A percentile compares a stretch with the other conserved stretches of the same genome.
phyloP scores from a whole-genome alignment of 257 asterid genomes.

The Ballota nigra region DNA sequence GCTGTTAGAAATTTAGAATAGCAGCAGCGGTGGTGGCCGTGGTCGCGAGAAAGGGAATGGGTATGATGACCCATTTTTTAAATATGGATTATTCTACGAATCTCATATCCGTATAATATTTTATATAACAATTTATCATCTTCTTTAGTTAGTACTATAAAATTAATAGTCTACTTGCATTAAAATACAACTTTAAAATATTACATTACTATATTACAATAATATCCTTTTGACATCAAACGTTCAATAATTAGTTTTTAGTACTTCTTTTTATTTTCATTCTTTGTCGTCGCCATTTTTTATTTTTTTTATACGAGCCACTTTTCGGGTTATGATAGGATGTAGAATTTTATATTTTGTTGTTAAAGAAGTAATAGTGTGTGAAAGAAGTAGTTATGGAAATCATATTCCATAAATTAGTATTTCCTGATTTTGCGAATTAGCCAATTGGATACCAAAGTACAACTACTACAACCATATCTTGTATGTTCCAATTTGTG shows the following conservation, averaged over 20 bases:
- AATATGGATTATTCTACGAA: too few species aligned
- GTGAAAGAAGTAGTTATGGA: neutral
- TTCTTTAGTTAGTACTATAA: too few species aligned
- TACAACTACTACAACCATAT: neutral
- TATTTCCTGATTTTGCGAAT: neutral
- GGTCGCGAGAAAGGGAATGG: too few species aligned
- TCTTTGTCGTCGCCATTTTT: neutral
- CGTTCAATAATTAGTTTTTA: neutral
- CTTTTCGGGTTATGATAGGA: neutral
- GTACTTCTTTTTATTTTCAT: too few species aligned
- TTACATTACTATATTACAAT: neutral
- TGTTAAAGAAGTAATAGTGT: neutral
- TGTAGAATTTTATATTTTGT: neutral
- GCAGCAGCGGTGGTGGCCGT: too few species aligned
- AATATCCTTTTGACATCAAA: neutral
- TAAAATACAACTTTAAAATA: neutral
- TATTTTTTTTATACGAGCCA: neutral
- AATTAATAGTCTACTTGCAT: neutral
- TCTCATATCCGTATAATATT: too few species aligned
- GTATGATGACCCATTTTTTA: too few species aligned
- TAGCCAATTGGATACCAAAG: neutral
- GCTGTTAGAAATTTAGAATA: too few species aligned
- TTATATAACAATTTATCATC: too few species aligned
- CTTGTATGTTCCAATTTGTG: neutral
- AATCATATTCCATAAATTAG: neutral